Evolutionary conservation across 139 green algal species (phyloP), one percentile per base, ranked within the genome.

Genomic region (Haematococcus sp.): DNA sequence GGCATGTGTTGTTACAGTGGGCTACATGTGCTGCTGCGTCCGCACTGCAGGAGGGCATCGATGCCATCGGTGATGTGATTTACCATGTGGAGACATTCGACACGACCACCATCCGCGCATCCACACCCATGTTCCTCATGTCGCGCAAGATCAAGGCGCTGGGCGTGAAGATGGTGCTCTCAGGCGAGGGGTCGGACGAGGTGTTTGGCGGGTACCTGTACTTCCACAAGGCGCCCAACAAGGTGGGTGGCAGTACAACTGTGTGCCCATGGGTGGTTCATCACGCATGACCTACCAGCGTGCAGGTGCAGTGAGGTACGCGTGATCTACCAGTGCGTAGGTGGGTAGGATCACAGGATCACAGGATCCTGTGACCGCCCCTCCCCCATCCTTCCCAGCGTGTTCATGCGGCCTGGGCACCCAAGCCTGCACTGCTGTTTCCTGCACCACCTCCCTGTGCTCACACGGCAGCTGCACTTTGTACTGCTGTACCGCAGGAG

Each of bases 161-260:
- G 44, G 80, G 80, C 34, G 80, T 86, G 15, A 86, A 86, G 79
- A 90, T 99, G 87, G 95, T 99, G 73, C 82, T 99, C 30, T 93
- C 81, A 1, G 96, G 96, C 9, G 96, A 99, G 88, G 96, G 96
- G 59, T 89, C 88, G 0, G 96, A 99, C 73, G 96, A 99, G 81
- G 82, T 95, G 19, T 95, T 98, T 73, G 96, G 95, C 5, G 96
- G 96, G 23, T 99, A 99, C 90, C 88, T 98, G 20, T 98, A 97
- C 86, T 98, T 98, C 85, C 94, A 97, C 89, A 98, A 98, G 74
- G 94, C 94, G 7, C 94, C 94, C 55, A 89, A 70, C 79, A 81
- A 73, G 81, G 84, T 87, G 65, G 17, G 73, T 52, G 35, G 33
- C 7, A n/a, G n/a, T n/a, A n/a, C n/a, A n/a, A 1, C 56, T 40